Base-by-base conservation (phyloP, 2,329 filamentous ascomycete genomes). In the Phialophora macrospora region DNA sequence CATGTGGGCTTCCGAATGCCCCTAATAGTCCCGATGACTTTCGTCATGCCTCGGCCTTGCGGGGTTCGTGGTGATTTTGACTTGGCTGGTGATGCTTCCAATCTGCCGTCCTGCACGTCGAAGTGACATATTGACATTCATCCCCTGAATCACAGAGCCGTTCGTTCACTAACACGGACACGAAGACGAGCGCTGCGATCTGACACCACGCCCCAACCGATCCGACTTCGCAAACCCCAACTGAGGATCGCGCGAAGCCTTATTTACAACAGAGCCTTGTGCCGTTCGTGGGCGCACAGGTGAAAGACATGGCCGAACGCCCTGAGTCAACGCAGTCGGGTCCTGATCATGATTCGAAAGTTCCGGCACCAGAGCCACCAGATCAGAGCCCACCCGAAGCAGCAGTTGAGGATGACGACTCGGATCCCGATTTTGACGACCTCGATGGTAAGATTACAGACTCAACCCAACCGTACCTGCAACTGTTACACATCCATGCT, bases 371-470 rank as follows among this genome's bases (percentile, higher is more conserved):
- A 38, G 66, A 24, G 34, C 32, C 57, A 1, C 17, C 49, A 28
- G 24, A 14, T 22, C 49, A 60, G 46, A 57, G 62, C 20, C 62
- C 56, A 54, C 60, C 57, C 51, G 59, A 62, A 22, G 60, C 58
- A 26, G 52, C 64, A 26, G 69, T 72, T 28, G 85, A 84, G 24
- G 85, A 90, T 30, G 52, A 28, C 71, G 88, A 90, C 17, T 89
- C 93, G 22, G 94, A 97, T 74, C 94, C 93, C 6, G 94, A 98
- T 71, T 93, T 96, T 78, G 95, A 97, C 74, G 95, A 98, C 74
- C 82, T 99, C 52, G 95, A 99, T 79, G 92, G 91, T 92, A 78
- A 72, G 81, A 73, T 58, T 22, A 14, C 32, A 28, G 48, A 32
- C 34, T 26, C 17, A n/a, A 44, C 17, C 38, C 38, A 44, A n/a